A percentile compares a stretch with the other conserved stretches of the same genome.
Conservation (phyloP, 2,329 filamentous ascomycete species). For the Sporothrix pseudoabietina region DNA sequence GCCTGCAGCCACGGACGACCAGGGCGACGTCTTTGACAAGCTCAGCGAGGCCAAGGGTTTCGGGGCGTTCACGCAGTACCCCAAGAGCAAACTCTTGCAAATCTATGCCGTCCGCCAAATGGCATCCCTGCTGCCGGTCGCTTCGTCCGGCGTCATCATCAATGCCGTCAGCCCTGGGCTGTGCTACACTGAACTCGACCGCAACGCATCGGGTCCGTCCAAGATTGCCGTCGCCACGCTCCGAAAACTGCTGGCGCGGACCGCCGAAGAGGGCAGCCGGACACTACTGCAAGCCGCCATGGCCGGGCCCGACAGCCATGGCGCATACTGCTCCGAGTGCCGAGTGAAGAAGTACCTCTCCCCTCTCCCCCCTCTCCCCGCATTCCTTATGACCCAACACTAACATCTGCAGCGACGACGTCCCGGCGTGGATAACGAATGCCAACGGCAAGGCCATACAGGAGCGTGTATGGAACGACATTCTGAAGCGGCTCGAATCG, state of each 20-base stretch:
- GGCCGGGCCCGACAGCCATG: slow-evolving; percentile 40
- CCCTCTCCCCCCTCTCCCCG: neutral
- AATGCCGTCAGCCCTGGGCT: slow-evolving; percentile 48
- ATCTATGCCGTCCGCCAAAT: slow-evolving; percentile 39
- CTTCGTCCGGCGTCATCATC: slow-evolving; percentile 38
- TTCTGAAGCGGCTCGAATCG: slow-evolving; percentile 3
- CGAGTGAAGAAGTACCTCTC: neutral
- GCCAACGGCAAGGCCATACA: neutral
- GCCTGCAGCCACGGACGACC: too few relatives aligned
- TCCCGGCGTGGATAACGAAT: slow-evolving; percentile 2
- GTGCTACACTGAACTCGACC: slow-evolving; percentile 43
- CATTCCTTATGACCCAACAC: neutral
- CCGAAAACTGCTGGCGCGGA: slow-evolving; percentile 44
- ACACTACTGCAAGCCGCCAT: slow-evolving; percentile 39
- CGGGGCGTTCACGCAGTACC: slow-evolving; percentile 41
- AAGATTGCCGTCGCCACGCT: slow-evolving; percentile 6
- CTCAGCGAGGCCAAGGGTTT: slow-evolving; percentile 31
- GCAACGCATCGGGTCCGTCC: slow-evolving; percentile 15
- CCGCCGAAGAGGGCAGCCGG: slow-evolving; percentile 49
- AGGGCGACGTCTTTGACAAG: slow-evolving; percentile 14
- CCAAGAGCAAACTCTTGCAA: slow-evolving; percentile 38
- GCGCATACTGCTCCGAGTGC: slow-evolving; percentile 38
- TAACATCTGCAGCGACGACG: neutral
- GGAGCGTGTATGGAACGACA: slow-evolving; percentile 20
- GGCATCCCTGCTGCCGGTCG: slow-evolving; percentile 31